These are phyloP conservation scores for Boletus vinaceobasis DNA, from an alignment of 768 basidiomycete genomes.

Conservation along the genomic window DNA sequence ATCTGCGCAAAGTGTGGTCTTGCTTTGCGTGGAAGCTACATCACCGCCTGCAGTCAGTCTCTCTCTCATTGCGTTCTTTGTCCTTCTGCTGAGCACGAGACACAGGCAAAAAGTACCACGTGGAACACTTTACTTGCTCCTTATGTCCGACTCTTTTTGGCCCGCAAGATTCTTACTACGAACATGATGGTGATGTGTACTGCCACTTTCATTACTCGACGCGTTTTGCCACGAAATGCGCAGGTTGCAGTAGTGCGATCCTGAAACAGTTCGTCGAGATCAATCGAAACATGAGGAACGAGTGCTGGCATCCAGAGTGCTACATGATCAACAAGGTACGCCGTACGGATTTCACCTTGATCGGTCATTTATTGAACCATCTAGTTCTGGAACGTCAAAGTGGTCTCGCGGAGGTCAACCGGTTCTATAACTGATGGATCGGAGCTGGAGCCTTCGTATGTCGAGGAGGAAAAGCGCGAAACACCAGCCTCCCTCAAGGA, in stretches of 20 bases:
- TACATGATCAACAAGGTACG: conserved; percentile 99
- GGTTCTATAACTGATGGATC: conserved; percentile 55
- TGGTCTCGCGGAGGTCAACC: conserved; percentile 69
- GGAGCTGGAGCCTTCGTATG: conserved; percentile 51
- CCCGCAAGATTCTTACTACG: conserved; percentile 98
- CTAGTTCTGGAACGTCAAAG: conserved; percentile 99
- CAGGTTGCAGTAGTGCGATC: conserved; percentile 95
- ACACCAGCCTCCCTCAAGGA: conserved; percentile 78
- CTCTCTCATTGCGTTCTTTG: background rate
- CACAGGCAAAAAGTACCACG: conserved; percentile 95
- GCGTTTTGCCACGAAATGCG: conserved; percentile 97
- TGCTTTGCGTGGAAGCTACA: conserved; percentile 95
- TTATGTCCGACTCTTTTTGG: conserved; percentile 95
- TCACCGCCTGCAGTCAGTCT: conserved; percentile 94
- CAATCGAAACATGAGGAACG: conserved; percentile 95
- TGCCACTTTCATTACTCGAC: conserved; percentile 99
- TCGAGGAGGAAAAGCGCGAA: conserved; percentile 79
- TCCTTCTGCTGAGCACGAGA: conserved; percentile 14
- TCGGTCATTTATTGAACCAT: conserved; percentile 10
- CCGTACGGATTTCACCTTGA: background rate
- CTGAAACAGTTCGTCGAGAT: conserved; percentile 99
- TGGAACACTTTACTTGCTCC: conserved; percentile 99
- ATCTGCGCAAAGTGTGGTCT: conserved; percentile 95
- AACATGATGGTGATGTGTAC: conserved; percentile 96
- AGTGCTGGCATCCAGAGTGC: conserved; percentile 99